Conservation (phyloP, 1,284 basidiomycete species). For the Macrocystidia cucumis region DNA sequence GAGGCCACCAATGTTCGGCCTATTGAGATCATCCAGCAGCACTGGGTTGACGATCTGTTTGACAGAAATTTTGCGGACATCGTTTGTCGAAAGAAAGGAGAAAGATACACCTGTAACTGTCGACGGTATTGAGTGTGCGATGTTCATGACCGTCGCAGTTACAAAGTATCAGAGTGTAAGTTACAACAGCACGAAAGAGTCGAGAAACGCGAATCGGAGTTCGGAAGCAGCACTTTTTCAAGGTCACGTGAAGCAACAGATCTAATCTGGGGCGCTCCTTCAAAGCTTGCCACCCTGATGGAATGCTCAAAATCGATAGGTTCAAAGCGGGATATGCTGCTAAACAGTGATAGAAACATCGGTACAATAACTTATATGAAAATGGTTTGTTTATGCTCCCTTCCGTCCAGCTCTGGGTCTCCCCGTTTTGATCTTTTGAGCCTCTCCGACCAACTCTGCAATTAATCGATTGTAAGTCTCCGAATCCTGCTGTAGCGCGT, state of each 20-base stretch:
- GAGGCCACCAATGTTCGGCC: conserved; percentile 88
- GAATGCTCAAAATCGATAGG: too few species aligned
- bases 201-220: conserved; percentile 8
- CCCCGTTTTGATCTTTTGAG: too few species aligned
- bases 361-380: too few species aligned
- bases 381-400: too few species aligned
- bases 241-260: conserved; percentile 12
- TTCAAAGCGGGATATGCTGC: too few species aligned
- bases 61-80: conserved; percentile 91
- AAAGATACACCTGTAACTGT: conserved; percentile 87
- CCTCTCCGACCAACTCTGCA: conserved; percentile 75
- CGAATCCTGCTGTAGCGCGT: conserved; percentile 81
- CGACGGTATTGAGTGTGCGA: conserved; percentile 83
- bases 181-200: conserved; percentile 4
- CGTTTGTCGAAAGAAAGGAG: conserved; percentile 89
- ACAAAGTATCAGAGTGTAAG: neutral
- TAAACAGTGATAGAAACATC: too few species aligned
- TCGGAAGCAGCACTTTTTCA: conserved; percentile 16
- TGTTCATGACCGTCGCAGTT: conserved; percentile 65
- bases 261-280: too few species aligned
- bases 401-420: too few species aligned
- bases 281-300: too few species aligned
- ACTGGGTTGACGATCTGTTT: conserved; percentile 94
- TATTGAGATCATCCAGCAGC: conserved; percentile 90
- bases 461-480: conserved; percentile 81